Conservation (phyloP, 2,329 filamentous ascomycete species). For the Sporothrix brasiliensis region DNA sequence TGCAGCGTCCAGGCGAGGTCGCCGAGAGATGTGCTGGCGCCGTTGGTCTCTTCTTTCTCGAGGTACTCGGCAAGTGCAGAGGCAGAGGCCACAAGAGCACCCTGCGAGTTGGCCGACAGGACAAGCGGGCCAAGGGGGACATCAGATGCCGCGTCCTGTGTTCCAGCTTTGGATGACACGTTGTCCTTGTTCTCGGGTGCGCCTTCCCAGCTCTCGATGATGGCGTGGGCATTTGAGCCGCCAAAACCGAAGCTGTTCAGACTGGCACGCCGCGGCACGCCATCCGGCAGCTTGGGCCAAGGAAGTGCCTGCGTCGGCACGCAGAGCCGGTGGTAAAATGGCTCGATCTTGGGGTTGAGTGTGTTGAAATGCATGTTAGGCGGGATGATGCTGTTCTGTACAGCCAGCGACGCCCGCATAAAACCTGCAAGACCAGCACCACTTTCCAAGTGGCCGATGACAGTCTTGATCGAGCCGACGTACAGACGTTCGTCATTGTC, state of each 20-base stretch:
- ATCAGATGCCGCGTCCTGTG: constrained; percentile 25
- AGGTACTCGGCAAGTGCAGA: constrained; percentile 42
- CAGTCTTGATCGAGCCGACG: constrained; percentile 50
- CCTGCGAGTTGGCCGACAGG: constrained; percentile 46
- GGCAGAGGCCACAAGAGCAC: constrained; percentile 42
- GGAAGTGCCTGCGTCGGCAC: constrained; percentile 42
- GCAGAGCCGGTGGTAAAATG: constrained; percentile 43
- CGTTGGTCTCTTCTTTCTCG: constrained; percentile 4
- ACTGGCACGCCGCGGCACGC: constrained; percentile 48
- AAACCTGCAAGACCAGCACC: constrained; percentile 54
- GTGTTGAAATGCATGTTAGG: constrained; percentile 50
- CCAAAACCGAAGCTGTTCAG: constrained; percentile 54
- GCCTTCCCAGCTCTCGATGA: constrained; percentile 46
- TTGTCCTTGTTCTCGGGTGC: constrained; percentile 20
- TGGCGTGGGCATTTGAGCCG: constrained; percentile 50
- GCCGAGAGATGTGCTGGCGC: background rate
- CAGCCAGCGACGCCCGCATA: constrained; percentile 49
- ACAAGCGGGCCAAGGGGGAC: constrained; percentile 41
- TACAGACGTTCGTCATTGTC: constrained; percentile 37
- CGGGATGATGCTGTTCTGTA: constrained; percentile 47
- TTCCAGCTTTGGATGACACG: constrained; percentile 13
- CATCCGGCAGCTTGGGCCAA: constrained; percentile 45
- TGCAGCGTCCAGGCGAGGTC: constrained; percentile 44
- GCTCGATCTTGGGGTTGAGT: constrained; percentile 48
- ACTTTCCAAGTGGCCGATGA: constrained; percentile 56